Base-by-base conservation (phyloP, 352 stramenopile genomes). In the Phytophthora vignae region DNA sequence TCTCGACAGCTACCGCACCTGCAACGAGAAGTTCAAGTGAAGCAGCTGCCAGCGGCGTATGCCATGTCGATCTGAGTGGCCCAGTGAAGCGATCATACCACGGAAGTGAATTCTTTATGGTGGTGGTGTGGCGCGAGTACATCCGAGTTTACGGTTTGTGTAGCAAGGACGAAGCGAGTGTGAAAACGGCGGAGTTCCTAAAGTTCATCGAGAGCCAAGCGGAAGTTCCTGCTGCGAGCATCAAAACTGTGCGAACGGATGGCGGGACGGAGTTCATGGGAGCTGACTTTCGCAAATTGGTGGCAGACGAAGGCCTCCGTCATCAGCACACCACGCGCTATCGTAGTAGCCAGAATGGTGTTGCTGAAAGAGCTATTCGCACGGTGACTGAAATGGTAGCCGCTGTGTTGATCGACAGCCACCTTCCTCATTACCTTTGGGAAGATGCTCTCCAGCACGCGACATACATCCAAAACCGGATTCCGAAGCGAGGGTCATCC, bases 301-400 rank as follows among this genome's bases (percentile, higher is more conserved):
- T 46, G 15, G 12, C 4, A 17, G 40, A 46, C 19, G 59, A 42
- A 58, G 46, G 59, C 5, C n/a, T 66, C 12, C 46, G n/a, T 1
- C 50, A 55, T 3, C 33, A 67, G 9, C 50, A 60, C 46, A 67
- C 60, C 0, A 60, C 60, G 2, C 50, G 50, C 9, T 67, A 60
- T 55, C 52, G 50, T 6, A 60, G 50, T 10, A 55, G 49, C 17
- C 50, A 55, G 38, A 67, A 67, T 33, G 60, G 38, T 0, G 36
- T 60, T n/a, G 50, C 60, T 19, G 50, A 60, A 36, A 21, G 60
- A 55, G 9, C 60, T 0, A 67, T 67, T 1, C 7, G 36, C 11
- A 67, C 33, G 0, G 1, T 55, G 36, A 67, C 50, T 2, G 60
- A 67, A 55, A 48, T 55, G 33, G 38, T 50, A 11, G 49, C 50